phyloP scores from a whole-genome alignment of 805 yeast species.

The Starmera dryadoides region DNA sequence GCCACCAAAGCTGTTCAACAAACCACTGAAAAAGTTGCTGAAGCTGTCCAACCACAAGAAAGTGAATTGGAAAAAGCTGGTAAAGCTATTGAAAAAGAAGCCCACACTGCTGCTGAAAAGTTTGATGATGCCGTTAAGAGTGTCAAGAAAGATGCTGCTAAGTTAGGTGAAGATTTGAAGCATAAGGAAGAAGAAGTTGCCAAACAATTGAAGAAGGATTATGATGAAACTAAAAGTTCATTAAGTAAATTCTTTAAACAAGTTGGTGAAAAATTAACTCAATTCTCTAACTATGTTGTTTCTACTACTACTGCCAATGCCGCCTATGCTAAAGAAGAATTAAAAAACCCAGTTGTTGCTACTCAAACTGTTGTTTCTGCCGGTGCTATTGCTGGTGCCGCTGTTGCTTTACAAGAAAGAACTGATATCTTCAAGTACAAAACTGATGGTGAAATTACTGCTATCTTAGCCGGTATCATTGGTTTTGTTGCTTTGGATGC shows the following conservation, averaged over 20 bases:
- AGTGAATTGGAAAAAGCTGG: slow-evolving; percentile 14
- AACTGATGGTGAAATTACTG: slow-evolving; percentile 38
- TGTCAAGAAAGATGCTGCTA: slow-evolving; percentile 19
- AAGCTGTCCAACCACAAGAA: too few relatives aligned
- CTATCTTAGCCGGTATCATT: slow-evolving; percentile 44
- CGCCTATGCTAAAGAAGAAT: slow-evolving; percentile 28
- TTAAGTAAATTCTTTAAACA: slow-evolving; percentile 14
- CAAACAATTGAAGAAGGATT: slow-evolving; percentile 25
- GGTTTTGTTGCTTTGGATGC: slow-evolving; percentile 52
- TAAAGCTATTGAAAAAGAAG: slow-evolving; percentile 10
- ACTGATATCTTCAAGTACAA: slow-evolving; percentile 35
- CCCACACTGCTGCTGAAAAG: too few relatives aligned
- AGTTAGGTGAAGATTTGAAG: slow-evolving; percentile 18
- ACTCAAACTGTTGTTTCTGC: slow-evolving; percentile 43
- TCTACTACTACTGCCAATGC: slow-evolving; percentile 15
- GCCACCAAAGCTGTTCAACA: slow-evolving; percentile 9
- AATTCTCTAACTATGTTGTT: slow-evolving; percentile 13
- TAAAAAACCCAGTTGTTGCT: slow-evolving; percentile 57
- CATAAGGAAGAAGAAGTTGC: slow-evolving; percentile 28
- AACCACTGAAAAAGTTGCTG: slow-evolving; percentile 3
- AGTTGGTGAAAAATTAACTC: slow-evolving; percentile 13
- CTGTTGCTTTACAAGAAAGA: slow-evolving; percentile 45
- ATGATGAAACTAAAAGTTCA: slow-evolving; percentile 21
- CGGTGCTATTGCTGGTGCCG: slow-evolving; percentile 40
- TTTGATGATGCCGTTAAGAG: slow-evolving; percentile 19